Conservation (phyloP, 176 grass and related monocot species). For the Cenchrus fungigraminus region DNA sequence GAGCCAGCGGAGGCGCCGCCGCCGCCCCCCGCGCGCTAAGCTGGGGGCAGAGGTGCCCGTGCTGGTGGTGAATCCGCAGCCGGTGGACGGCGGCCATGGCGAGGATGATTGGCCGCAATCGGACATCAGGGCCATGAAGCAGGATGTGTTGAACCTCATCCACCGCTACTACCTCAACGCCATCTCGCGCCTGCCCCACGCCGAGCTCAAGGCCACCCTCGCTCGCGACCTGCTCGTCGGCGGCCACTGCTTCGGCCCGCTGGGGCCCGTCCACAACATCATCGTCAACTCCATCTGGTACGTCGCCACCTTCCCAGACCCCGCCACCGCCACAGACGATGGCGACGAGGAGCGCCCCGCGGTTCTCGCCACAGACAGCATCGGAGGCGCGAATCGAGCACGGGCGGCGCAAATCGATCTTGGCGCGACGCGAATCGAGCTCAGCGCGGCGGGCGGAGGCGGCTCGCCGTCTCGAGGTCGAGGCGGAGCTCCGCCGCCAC, state of each 20-base stretch:
- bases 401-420: too few relatives aligned
- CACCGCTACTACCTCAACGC: slow-evolving; percentile 27
- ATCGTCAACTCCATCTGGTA: slow-evolving; percentile 30
- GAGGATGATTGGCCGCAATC: neutral
- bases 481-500: too few relatives aligned
- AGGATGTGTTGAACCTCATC: neutral
- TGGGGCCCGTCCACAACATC: slow-evolving; percentile 25
- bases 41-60: too few relatives aligned
- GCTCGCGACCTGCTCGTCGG: slow-evolving; percentile 6
- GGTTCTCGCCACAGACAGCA: neutral
- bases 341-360: neutral
- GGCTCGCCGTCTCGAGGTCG: too few relatives aligned
- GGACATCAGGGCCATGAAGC: neutral
- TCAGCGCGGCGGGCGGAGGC: too few relatives aligned
- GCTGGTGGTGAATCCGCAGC: too few relatives aligned
- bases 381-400: neutral
- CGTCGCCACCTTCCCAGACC: neutral
- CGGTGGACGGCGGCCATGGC: too few relatives aligned
- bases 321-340: neutral
- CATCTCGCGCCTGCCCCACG: slow-evolving; percentile 10
- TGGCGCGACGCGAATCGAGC: too few relatives aligned
- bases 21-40: too few relatives aligned
- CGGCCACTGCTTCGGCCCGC: too few relatives aligned
- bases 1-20: too few relatives aligned
- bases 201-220: neutral